Conservation (phyloP, 2,329 filamentous ascomycete species). For the Aspergillus hortae region DNA sequence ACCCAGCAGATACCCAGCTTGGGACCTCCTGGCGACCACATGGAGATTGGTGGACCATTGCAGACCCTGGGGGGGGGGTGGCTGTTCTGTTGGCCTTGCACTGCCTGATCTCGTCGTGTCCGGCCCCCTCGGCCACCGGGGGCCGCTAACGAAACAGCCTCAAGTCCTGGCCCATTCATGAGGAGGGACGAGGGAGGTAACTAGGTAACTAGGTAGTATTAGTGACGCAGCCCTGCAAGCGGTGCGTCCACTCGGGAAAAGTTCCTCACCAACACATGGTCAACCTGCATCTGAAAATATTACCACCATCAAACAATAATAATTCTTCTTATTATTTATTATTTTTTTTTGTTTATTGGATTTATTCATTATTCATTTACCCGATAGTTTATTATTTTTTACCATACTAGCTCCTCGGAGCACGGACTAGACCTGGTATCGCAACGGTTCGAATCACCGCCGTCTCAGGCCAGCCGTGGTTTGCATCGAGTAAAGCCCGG, state of each 20-base stretch:
- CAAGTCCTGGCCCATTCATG: conserved; percentile 5
- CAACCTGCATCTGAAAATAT: conserved; percentile 13
- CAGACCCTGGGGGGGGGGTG: background rate
- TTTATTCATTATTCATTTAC: background rate
- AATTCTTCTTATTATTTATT: background rate
- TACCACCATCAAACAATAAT: conserved; percentile 3
- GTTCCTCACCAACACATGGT: conserved; percentile 24
- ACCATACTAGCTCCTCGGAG: conserved; percentile 4
- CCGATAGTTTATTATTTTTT: background rate
- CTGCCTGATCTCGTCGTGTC: background rate
- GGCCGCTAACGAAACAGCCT: conserved; percentile 18
- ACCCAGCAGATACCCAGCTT: background rate
- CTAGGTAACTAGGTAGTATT: conserved; percentile 7
- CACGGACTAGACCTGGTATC: conserved; percentile 20
- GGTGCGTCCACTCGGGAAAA: conserved; percentile 19
- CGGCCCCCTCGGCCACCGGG: conserved; percentile 19
- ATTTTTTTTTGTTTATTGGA: background rate
- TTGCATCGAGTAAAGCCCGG: conserved; percentile 15
- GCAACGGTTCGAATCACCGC: conserved; percentile 17
- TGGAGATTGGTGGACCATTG: conserved; percentile 5
- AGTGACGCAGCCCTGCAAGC: conserved; percentile 23
- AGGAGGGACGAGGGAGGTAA: conserved; percentile 1
- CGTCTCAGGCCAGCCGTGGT: conserved; percentile 6
- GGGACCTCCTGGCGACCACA: conserved; percentile 9
- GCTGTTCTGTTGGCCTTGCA: background rate